Base-by-base conservation (phyloP, 805 yeast genomes). In the Sungouiella thailandica region DNA sequence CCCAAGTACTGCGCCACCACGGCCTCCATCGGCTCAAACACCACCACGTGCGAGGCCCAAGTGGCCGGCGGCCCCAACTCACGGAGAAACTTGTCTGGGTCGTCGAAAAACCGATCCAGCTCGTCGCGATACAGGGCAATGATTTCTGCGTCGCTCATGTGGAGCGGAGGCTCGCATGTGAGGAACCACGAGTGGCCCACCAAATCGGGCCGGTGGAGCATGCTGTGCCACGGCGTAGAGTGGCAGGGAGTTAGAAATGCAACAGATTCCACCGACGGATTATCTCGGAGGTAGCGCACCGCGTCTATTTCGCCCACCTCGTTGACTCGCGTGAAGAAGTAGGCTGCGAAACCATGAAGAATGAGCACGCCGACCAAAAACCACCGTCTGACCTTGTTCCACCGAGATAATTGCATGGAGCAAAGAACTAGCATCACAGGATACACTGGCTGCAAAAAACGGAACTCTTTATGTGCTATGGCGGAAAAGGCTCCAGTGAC, bases 181-280 rank as follows among this genome's bases (percentile, higher is more conserved):
- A 93, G 62, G 35, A 81, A 80, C 95, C 96, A 84, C 9, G 74
- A 70, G 1, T 53, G 46, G 12, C 38, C 23, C 2, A 47, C 47
- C 12, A 62, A 53, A 17, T 66, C 70, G 7, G 63, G 55, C 15
- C 83, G 60, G 50, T 89, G 95, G 25, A 93, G 58, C 52, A 83
- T 78, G 17, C 93, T 76, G 52, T 87, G 96, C 79, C 93, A 84
- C 2, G 98, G 99, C 0, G 97, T 90, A 0, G 97, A 89, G 57
- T 93, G 99, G 50, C 99, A 93, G 0, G 99, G 98, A 52, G 89
- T 87, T 11, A 93, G 57, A 46, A 93, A 85, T 0, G 96, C 95
- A 18, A 89, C 60, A 1, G 83, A 69, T 7, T 57, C 41, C 7
- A 75, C 68, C 4, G 52, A 46, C 3, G 64, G 53, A 15, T 57